These are phyloP conservation scores for Hygrocybe coccinea DNA, from an alignment of 768 basidiomycete genomes.

Conservation along the genomic window DNA sequence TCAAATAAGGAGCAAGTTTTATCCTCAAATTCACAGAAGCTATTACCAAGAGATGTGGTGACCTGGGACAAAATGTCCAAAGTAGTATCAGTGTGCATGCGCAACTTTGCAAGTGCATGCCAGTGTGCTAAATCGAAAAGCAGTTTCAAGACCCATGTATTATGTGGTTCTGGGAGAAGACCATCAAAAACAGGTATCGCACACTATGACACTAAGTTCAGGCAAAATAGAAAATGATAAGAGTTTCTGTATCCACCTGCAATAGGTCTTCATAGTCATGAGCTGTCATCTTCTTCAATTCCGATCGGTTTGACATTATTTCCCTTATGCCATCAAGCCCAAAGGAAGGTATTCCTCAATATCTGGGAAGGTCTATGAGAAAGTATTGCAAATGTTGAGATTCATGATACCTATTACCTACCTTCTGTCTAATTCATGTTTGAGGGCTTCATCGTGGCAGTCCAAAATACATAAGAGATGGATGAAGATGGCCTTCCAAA, in stretches of 20 bases:
- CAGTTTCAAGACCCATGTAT: not conserved
- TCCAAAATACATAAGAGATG: slow-evolving; percentile 35
- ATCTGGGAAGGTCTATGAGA: not conserved
- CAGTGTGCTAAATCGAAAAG: slow-evolving; percentile 3
- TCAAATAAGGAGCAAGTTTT: slow-evolving; percentile 3
- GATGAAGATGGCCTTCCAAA: slow-evolving; percentile 33
- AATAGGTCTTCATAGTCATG: slow-evolving; percentile 23
- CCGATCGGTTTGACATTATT: slow-evolving; percentile 16
- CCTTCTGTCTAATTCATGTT: slow-evolving; percentile 24
- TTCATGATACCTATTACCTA: slow-evolving; percentile 5
- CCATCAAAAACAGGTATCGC: slow-evolving; percentile 8
- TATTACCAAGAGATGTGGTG: not conserved
- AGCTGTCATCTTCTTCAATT: slow-evolving; percentile 23
- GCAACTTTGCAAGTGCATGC: slow-evolving; percentile 6
- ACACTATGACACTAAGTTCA: not conserved
- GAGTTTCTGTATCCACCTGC: slow-evolving; percentile 9
- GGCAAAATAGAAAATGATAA: not conserved
- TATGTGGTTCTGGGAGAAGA: slow-evolving; percentile 5
- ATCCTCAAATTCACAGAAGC: not conserved
- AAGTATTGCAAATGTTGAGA: not conserved
- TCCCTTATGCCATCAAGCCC: slow-evolving; percentile 11
- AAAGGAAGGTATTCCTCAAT: slow-evolving; percentile 6
- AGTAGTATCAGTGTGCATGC: slow-evolving; percentile 4
- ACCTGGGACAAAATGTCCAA: not conserved
- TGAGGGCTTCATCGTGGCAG: slow-evolving; percentile 4